These are phyloP conservation scores for Arthroderma sp. DNA, from an alignment of 2,329 filamentous ascomycete genomes.

Conservation along the genomic window DNA sequence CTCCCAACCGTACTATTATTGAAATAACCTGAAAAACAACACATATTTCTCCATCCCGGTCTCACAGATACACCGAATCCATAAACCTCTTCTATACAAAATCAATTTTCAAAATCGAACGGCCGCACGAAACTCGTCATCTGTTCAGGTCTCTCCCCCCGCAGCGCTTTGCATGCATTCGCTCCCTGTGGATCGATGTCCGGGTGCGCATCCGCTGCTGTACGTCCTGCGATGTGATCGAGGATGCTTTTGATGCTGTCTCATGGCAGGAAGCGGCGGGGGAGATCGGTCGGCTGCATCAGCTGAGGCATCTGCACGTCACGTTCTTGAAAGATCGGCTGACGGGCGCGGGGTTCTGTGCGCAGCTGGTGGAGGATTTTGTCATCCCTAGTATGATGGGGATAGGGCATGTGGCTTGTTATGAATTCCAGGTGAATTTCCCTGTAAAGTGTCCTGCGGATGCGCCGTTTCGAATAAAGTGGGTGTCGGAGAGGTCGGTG, in stretches of 20 bases:
- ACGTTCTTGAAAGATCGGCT: slow-evolving; percentile 4
- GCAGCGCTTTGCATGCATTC: slow-evolving; percentile 3
- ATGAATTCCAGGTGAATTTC: slow-evolving; percentile 6
- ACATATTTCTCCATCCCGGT: not conserved
- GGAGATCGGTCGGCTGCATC: not conserved
- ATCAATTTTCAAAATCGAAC: slow-evolving; percentile 3
- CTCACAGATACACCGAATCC: slow-evolving; percentile 4
- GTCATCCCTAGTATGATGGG: slow-evolving; percentile 3
- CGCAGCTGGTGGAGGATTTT: slow-evolving; percentile 2
- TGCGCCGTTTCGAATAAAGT: slow-evolving; percentile 4
- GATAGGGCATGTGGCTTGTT: slow-evolving; percentile 1
- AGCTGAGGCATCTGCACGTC: slow-evolving; percentile 3
- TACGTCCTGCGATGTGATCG: slow-evolving; percentile 3
- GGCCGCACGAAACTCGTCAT: not conserved
- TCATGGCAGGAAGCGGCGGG: not conserved
- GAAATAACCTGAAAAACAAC: not conserved
- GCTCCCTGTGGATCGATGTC: slow-evolving; percentile 7
- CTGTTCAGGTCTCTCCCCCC: slow-evolving; percentile 1
- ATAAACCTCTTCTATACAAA: slow-evolving; percentile 6
- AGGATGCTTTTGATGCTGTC: slow-evolving; percentile 3
- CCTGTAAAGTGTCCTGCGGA: slow-evolving; percentile 2
- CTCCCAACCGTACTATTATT: no score
- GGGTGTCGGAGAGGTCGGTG: not conserved
- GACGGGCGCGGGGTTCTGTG: slow-evolving; percentile 4
- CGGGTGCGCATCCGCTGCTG: slow-evolving; percentile 6